Evolutionary conservation across 2,329 filamentous ascomycete species (phyloP).

Genomic region (Corynespora cassiicola): DNA sequence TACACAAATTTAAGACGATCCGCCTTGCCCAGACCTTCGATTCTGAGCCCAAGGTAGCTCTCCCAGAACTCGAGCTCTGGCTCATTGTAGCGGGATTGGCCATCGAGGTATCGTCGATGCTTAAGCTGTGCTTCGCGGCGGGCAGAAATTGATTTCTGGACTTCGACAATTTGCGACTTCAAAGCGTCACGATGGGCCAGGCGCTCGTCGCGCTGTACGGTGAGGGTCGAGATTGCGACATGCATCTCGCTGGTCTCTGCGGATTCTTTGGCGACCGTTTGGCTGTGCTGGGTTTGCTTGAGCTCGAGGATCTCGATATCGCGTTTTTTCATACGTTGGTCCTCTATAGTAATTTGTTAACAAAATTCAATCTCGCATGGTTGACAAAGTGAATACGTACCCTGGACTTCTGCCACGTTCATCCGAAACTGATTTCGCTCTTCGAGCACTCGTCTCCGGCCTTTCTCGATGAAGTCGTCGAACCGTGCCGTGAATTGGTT

Average conservation of each 20-base stretch:
- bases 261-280: slow-evolving; percentile 77
- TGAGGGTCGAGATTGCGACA: slow-evolving; percentile 63
- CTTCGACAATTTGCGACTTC: slow-evolving; percentile 65
- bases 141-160: slow-evolving; percentile 73
- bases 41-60: slow-evolving; percentile 83
- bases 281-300: slow-evolving; percentile 73
- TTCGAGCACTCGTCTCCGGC: slow-evolving; percentile 86
- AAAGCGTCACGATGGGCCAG: slow-evolving; percentile 62
- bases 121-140: slow-evolving; percentile 74
- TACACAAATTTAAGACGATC: slow-evolving; percentile 92
- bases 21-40: slow-evolving; percentile 85
- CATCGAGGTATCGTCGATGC: slow-evolving; percentile 76
- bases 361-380: neutral
- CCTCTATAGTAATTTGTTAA: slow-evolving; percentile 65
- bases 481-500: slow-evolving; percentile 88
- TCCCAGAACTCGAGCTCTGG: slow-evolving; percentile 98
- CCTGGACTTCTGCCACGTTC: slow-evolving; percentile 87
- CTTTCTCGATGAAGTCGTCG: slow-evolving; percentile 91
- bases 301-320: slow-evolving; percentile 83
- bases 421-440: slow-evolving; percentile 94
- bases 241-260: slow-evolving; percentile 74
- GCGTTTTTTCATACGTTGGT: slow-evolving; percentile 86
- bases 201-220: slow-evolving; percentile 62
- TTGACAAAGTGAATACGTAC: slow-evolving; percentile 56
- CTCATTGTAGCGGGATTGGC: slow-evolving; percentile 85